Evolutionary conservation across 2,329 filamentous ascomycete species (phyloP).

Genomic region (Monosporascus sp.): DNA sequence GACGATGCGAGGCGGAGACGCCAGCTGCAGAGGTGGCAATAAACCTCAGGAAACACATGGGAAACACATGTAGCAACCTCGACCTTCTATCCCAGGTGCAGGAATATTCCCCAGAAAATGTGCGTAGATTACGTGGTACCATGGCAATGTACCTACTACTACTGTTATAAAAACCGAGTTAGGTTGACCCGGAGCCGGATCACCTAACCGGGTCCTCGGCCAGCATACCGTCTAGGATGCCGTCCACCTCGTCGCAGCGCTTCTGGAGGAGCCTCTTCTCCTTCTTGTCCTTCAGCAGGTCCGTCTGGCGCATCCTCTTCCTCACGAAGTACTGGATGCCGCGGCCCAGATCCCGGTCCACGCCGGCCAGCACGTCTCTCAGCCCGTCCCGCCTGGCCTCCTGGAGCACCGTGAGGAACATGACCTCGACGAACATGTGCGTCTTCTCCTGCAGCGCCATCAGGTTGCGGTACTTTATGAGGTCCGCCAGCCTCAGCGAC

Average conservation of each 20-base stretch:
- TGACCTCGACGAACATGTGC: slow-evolving; percentile 70
- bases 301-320: slow-evolving; percentile 65
- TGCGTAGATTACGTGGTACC: no score
- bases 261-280: slow-evolving; percentile 43
- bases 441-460: slow-evolving; percentile 72
- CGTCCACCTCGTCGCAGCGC: slow-evolving; percentile 39
- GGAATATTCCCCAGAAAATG: neutral
- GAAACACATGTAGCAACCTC: neutral
- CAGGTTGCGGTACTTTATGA: slow-evolving; percentile 70
- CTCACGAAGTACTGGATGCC: slow-evolving; percentile 77
- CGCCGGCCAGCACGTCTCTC: slow-evolving; percentile 60
- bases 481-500: slow-evolving; percentile 36
- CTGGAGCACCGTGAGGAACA: slow-evolving; percentile 72
- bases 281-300: slow-evolving; percentile 44
- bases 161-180: neutral
- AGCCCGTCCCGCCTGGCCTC: slow-evolving; percentile 56
- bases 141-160: no score
- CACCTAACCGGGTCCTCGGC: slow-evolving; percentile 10
- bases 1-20: no score
- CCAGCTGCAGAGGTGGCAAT: no score
- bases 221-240: slow-evolving; percentile 27
- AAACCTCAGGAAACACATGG: neutral
- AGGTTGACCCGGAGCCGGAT: neutral
- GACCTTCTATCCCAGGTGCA: neutral
- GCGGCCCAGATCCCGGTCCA: slow-evolving; percentile 62